Percentiles rank a stretch among this genome's conserved stretches.
These are phyloP conservation scores for Fusarium sp. DNA, from an alignment of 2,329 filamentous ascomycete species.

Conservation along the genomic window DNA sequence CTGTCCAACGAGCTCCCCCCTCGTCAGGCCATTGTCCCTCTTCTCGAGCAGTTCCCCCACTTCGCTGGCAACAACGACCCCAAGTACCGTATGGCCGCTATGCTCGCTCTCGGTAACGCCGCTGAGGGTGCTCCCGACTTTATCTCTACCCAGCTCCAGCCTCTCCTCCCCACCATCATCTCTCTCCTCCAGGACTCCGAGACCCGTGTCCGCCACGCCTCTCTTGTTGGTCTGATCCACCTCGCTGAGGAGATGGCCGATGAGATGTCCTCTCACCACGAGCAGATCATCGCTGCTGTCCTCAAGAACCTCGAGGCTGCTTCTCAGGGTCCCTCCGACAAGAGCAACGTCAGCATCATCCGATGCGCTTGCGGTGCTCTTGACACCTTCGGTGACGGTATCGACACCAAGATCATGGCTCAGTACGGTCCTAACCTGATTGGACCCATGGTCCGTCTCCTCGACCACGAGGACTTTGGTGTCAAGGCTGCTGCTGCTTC, in stretches of 20 bases:
- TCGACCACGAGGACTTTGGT: constrained; percentile 85
- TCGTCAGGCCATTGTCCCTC: constrained; percentile 91
- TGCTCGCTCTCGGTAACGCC: constrained; percentile 90
- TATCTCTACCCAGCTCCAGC: constrained; percentile 89
- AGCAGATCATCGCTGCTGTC: constrained; percentile 82
- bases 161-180: constrained; percentile 86
- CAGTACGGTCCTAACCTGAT: constrained; percentile 86
- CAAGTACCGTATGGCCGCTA: constrained; percentile 87
- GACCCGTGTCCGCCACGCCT: constrained; percentile 84
- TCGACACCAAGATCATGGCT: constrained; percentile 79
- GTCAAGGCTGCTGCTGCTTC: constrained; percentile 91
- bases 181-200: constrained; percentile 87
- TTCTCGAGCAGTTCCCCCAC: constrained; percentile 85
- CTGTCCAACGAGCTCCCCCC: constrained; percentile 89
- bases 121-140: constrained; percentile 98
- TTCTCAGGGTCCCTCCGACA: constrained; percentile 72
- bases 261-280: constrained; percentile 87
- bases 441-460: constrained; percentile 83
- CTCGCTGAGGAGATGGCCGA: constrained; percentile 94
- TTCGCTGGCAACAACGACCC: constrained; percentile 82
- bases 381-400: constrained; percentile 90
- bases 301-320: constrained; percentile 90
- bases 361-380: constrained; percentile 90
- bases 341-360: constrained; percentile 85
- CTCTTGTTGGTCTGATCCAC: constrained; percentile 87